These are phyloP conservation scores for Aurantiochytrium sp. DNA, from an alignment of 108 stramenopile species.

Conservation along the genomic window DNA sequence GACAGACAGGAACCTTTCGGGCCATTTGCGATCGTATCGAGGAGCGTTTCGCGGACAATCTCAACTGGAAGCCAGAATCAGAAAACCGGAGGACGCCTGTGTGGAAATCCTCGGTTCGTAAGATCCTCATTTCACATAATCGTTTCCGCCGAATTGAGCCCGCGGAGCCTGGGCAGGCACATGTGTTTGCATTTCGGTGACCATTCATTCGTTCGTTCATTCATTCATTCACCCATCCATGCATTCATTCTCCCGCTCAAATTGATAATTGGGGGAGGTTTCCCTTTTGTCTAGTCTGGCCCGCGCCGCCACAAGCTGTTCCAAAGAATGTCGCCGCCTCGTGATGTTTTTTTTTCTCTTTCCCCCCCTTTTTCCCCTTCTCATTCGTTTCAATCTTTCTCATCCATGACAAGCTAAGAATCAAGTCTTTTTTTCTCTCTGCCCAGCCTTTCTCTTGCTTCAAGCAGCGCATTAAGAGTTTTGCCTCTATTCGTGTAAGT, in stretches of 20 bases:
- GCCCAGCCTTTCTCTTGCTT: too few relatives aligned
- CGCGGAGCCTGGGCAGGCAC: not conserved
- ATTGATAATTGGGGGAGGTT: too few relatives aligned
- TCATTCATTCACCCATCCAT: too few relatives aligned
- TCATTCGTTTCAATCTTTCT: too few relatives aligned
- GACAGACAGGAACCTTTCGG: not conserved
- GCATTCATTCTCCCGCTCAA: too few relatives aligned
- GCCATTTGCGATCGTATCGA: not conserved
- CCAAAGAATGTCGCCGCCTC: not conserved
- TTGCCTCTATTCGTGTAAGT: too few relatives aligned
- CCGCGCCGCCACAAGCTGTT: too few relatives aligned
- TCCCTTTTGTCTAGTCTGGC: too few relatives aligned
- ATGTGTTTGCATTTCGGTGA: not conserved
- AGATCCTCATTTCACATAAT: not conserved
- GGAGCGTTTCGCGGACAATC: not conserved
- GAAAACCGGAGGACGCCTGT: not conserved
- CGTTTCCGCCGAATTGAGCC: not conserved
- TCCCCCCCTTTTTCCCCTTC: too few relatives aligned
- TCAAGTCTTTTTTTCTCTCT: too few relatives aligned
- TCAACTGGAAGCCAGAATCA: conserved; percentile 12
- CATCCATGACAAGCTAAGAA: not conserved
- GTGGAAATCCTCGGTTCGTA: conserved; percentile 20
- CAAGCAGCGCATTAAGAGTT: too few relatives aligned
- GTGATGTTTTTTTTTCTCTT: not conserved
- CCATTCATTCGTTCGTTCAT: too few relatives aligned